Evolutionary conservation across 768 basidiomycete genomes (phyloP).

Genomic region (Phallus indusiatus): DNA sequence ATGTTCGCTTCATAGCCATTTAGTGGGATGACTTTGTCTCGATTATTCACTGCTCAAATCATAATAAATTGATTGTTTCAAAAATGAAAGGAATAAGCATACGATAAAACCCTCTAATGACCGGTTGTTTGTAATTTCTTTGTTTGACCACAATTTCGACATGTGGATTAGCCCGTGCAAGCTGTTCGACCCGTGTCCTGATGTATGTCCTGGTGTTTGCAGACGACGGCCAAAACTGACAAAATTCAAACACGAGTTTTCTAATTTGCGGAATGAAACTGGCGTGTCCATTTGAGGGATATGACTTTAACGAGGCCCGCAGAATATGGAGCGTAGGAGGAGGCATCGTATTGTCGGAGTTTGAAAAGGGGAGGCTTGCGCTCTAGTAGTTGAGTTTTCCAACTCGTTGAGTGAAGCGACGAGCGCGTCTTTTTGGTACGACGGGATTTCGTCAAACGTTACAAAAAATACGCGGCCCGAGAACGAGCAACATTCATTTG

Average conservation of each 20-base stretch:
- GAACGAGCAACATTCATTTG: not conserved
- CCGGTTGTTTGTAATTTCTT: conserved; percentile 65
- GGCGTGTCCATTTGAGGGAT: conserved; percentile 64
- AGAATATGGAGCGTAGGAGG: conserved; percentile 30
- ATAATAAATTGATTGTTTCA: conserved; percentile 11
- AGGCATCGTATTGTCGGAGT: conserved; percentile 19
- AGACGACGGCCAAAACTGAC: conserved; percentile 75
- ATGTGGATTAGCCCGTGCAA: conserved; percentile 69
- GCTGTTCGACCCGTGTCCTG: conserved; percentile 45
- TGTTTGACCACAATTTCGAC: conserved; percentile 80
- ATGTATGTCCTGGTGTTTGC: conserved; percentile 62
- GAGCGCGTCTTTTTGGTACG: conserved; percentile 4
- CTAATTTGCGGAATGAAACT: conserved; percentile 70
- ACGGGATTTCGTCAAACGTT: not conserved
- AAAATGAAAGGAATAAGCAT: conserved; percentile 16
- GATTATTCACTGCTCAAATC: conserved; percentile 57
- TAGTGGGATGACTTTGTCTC: conserved; percentile 82
- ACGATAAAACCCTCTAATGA: conserved; percentile 81
- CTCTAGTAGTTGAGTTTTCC: not conserved
- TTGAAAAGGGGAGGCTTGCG: conserved; percentile 14
- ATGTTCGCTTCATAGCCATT: conserved; percentile 65
- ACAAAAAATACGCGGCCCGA: not conserved
- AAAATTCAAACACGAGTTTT: conserved; percentile 84
- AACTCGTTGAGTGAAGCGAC: conserved; percentile 8
- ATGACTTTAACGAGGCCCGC: conserved; percentile 42